phyloP scores from a whole-genome alignment of 768 basidiomycete genomes.

The Trametes punicea region DNA sequence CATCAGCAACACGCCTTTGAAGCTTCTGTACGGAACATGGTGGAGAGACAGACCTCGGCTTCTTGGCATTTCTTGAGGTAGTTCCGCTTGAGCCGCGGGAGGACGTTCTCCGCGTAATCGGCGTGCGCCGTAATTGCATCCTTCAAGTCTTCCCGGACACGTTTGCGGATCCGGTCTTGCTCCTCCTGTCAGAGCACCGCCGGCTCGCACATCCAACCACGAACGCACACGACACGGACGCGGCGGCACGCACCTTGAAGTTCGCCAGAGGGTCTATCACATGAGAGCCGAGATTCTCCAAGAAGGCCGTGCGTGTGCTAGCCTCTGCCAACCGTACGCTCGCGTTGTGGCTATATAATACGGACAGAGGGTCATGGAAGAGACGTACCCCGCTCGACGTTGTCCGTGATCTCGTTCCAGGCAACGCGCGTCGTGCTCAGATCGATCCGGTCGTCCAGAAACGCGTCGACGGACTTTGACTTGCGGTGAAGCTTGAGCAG shows the following conservation, averaged over 20 bases:
- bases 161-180: constrained; percentile 87
- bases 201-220: not conserved
- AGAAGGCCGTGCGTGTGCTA: constrained; percentile 77
- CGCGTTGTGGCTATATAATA: not conserved
- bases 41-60: constrained; percentile 59
- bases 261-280: constrained; percentile 66
- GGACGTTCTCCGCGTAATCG: constrained; percentile 74
- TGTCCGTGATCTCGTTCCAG: constrained; percentile 85
- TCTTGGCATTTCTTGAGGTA: constrained; percentile 87
- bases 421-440: constrained; percentile 62
- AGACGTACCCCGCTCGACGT: constrained; percentile 69
- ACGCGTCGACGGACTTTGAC: constrained; percentile 64
- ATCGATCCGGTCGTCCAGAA: constrained; percentile 68
- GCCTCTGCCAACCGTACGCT: constrained; percentile 50
- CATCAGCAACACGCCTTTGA: not conserved
- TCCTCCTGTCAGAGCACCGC: constrained; percentile 56
- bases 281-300: constrained; percentile 64
- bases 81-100: constrained; percentile 75
- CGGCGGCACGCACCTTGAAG: constrained; percentile 52
- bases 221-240: not conserved
- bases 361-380: not conserved
- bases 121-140: constrained; percentile 71
- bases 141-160: constrained; percentile 89
- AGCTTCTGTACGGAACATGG: not conserved
- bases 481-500: constrained; percentile 71